Conservation (phyloP, 176 grass and related monocot genomes). For the Tillandsia leiboldiana region DNA sequence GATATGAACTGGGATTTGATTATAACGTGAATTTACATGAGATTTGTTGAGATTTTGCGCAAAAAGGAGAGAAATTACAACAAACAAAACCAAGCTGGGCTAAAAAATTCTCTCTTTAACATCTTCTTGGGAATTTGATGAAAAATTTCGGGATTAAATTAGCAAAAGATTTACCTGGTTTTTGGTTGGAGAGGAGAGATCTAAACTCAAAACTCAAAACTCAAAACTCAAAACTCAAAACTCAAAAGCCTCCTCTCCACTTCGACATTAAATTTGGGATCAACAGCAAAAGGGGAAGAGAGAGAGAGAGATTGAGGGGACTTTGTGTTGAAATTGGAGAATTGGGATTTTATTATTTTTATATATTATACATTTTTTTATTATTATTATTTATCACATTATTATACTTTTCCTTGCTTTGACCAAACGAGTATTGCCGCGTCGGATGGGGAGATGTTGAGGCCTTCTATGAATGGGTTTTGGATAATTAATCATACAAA, state of each 20-base stretch:
- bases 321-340: background rate
- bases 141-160: background rate
- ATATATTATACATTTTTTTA: background rate
- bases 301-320: background rate
- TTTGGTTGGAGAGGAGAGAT: conserved; percentile 18
- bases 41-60: background rate
- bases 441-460: too few species aligned
- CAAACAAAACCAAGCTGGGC: background rate
- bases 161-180: background rate
- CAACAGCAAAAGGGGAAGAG: background rate
- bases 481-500: too few species aligned
- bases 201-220: background rate
- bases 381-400: too few species aligned
- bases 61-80: background rate
- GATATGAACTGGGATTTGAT: background rate
- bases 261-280: background rate
- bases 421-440: too few species aligned
- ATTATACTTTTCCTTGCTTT: too few species aligned
- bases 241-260: background rate
- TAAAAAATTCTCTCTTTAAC: background rate
- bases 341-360: background rate
- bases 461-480: too few species aligned
- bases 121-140: background rate
- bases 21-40: background rate
- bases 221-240: background rate